A percentile compares a stretch with the other conserved stretches of the same genome.
These are phyloP conservation scores for Acanthamoeba divionensis DNA, from an alignment of 208 protist genomes.

Conservation along the genomic window DNA sequence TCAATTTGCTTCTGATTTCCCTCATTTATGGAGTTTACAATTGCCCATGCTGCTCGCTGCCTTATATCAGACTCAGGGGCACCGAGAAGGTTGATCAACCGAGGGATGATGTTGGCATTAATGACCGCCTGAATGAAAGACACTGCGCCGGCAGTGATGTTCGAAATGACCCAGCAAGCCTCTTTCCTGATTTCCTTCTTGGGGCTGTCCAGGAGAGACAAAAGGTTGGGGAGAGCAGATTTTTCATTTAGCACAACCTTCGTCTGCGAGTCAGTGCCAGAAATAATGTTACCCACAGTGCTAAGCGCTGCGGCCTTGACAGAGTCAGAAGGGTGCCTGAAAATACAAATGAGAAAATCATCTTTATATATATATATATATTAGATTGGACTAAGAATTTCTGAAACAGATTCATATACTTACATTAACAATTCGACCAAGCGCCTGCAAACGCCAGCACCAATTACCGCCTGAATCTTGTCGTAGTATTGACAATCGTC, in stretches of 20 bases:
- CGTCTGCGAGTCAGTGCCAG: conserved; percentile 93
- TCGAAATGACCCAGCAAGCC: conserved; percentile 97
- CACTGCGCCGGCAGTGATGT: conserved; percentile 95
- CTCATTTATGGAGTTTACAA: conserved; percentile 93
- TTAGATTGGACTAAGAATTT: background rate
- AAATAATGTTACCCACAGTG: too few species aligned
- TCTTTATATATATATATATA: background rate
- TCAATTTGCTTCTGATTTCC: conserved; percentile 88
- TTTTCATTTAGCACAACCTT: conserved; percentile 89
- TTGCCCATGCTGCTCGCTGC: conserved; percentile 96
- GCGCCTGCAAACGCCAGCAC: conserved; percentile 84
- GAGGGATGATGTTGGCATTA: conserved; percentile 85
- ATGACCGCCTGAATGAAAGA: conserved; percentile 89
- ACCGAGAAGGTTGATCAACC: conserved; percentile 87
- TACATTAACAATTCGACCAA: conserved; percentile 89
- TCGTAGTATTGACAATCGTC: conserved; percentile 88
- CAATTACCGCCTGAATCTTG: conserved; percentile 92
- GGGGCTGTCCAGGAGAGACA: conserved; percentile 81
- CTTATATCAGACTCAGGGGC: conserved; percentile 91
- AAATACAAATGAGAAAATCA: conserved; percentile 41
- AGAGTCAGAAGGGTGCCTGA: conserved; percentile 63
- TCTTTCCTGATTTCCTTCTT: conserved; percentile 95
- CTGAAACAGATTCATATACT: background rate
- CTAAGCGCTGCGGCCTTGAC: conserved; percentile 93
- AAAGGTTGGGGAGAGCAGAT: conserved; percentile 82